A percentile compares a stretch with the other conserved stretches of the same genome.
Evolutionary conservation across 495 filamentous ascomycete genomes (phyloP).

Genomic region (Daldinia loculata): DNA sequence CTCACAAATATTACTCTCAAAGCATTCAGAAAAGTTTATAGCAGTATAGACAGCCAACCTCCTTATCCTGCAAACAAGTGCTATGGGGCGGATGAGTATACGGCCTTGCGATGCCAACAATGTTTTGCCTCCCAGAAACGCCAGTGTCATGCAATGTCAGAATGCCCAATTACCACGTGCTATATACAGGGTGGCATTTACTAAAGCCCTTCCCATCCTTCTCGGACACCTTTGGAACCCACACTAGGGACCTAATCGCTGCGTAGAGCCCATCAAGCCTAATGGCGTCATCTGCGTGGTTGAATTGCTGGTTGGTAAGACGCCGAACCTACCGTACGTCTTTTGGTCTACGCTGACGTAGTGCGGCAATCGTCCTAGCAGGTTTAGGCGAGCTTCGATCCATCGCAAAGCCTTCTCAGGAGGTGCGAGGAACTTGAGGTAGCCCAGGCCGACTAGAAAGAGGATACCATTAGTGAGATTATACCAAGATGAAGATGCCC

Average conservation of each 20-base stretch:
- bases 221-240: background rate
- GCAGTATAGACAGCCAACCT: constrained; percentile 12
- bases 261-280: constrained; percentile 66
- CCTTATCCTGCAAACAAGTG: constrained; percentile 7
- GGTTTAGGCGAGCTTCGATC: constrained; percentile 84
- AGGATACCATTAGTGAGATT: background rate
- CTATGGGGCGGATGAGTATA: background rate
- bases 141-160: constrained; percentile 35
- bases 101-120: constrained; percentile 6
- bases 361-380: constrained; percentile 81
- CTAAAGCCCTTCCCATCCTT: background rate
- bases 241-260: constrained; percentile 69
- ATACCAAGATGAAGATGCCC: background rate
- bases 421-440: constrained; percentile 82
- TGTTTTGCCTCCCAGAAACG: constrained; percentile 21
- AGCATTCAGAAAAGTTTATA: background rate
- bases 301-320: constrained; percentile 70
- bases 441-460: constrained; percentile 76
- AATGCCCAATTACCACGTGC: constrained; percentile 10
- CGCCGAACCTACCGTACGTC: constrained; percentile 93
- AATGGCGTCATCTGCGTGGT: constrained; percentile 60
- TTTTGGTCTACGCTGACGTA: constrained; percentile 95
- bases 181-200: constrained; percentile 35
- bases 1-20: background rate
- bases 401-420: constrained; percentile 82